Evolutionary conservation across 176 grass and related monocot genomes (phyloP).

Genomic region (Secale cereale): DNA sequence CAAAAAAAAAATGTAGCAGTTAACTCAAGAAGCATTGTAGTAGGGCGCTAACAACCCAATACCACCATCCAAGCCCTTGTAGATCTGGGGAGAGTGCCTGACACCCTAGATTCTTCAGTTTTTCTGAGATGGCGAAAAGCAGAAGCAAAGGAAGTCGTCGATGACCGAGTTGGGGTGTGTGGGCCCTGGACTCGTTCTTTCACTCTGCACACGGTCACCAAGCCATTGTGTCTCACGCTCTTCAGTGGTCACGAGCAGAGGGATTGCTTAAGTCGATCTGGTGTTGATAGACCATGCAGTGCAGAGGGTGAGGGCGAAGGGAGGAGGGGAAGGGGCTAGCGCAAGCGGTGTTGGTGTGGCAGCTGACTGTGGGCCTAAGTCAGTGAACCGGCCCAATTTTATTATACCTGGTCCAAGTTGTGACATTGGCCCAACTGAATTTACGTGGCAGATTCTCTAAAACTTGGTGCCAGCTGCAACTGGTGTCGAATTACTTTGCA

Average conservation of each 20-base stretch:
- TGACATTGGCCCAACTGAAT: neutral
- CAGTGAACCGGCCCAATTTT: neutral
- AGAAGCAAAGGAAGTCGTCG: too few species aligned
- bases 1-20: neutral
- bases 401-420: neutral
- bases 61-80: too few species aligned
- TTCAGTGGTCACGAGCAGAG: neutral
- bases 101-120: too few species aligned
- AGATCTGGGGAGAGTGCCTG: too few species aligned
- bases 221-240: neutral
- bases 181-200: too few species aligned
- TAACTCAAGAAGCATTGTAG: too few species aligned
- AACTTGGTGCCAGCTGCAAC: neutral
- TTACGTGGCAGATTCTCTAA: neutral
- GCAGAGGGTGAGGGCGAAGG: neutral
- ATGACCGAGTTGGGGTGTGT: too few species aligned
- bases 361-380: neutral
- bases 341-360: neutral
- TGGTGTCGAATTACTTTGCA: neutral
- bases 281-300: neutral
- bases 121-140: too few species aligned
- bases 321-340: neutral
- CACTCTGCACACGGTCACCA: neutral
- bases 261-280: neutral
- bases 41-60: too few species aligned